Evolutionary conservation across 2,329 filamentous ascomycete genomes (phyloP).

Genomic region (Colletotrichum lentis): DNA sequence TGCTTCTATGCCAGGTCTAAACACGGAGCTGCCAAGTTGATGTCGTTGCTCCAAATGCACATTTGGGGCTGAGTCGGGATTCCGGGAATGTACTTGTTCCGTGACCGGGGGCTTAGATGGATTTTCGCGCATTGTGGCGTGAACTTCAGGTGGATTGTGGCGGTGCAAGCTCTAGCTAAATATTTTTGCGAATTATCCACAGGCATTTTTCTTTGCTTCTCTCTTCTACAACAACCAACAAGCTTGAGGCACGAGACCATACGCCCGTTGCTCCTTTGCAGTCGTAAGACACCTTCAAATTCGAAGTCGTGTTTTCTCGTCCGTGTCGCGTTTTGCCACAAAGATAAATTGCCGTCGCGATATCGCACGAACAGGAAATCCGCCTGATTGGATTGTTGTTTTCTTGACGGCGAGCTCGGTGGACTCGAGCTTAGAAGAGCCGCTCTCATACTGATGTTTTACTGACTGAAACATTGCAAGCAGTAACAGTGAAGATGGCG

Average conservation of each 20-base stretch:
- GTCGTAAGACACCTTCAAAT: not conserved
- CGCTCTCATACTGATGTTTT: too few species aligned
- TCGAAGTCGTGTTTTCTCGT: not conserved
- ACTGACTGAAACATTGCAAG: not conserved
- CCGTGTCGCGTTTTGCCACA: not conserved
- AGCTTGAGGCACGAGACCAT: not conserved
- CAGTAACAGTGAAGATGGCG: constrained; percentile 58
- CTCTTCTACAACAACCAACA: constrained; percentile 6
- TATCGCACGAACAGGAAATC: not conserved
- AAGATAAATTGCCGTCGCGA: too few species aligned
- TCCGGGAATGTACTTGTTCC: constrained; percentile 17
- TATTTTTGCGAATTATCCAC: constrained; percentile 32
- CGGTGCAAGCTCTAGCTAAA: constrained; percentile 13
- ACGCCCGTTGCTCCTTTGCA: not conserved
- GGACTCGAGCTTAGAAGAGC: not conserved
- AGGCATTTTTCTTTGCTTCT: not conserved
- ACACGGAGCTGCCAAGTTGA: constrained; percentile 39
- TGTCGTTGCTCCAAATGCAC: constrained; percentile 37
- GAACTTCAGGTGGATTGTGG: constrained; percentile 13
- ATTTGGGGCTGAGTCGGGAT: constrained; percentile 16
- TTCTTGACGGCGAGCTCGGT: not conserved
- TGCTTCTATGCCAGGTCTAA: constrained; percentile 27
- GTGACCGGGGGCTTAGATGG: not conserved
- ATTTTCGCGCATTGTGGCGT: constrained; percentile 6
- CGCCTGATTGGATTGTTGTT: too few species aligned